Base-by-base conservation (phyloP, 306 rosid species). In the Lablab purpureus region DNA sequence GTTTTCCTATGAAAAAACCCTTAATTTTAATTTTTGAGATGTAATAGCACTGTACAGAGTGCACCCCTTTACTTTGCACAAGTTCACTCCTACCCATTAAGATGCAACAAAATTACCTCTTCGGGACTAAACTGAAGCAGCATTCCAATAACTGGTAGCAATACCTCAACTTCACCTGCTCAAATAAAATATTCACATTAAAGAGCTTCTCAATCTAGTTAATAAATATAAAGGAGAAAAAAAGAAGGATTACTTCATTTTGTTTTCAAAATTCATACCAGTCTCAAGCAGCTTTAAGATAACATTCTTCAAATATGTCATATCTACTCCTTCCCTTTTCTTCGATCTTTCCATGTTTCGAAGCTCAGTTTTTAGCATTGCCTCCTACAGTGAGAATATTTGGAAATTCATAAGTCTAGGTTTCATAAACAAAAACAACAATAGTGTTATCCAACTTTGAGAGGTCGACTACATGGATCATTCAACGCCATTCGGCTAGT, bases 81-180 rank as follows among this genome's bases (percentile, higher is more conserved):
- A 47, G 46, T 27, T 76, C 56, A 76, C 71, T 18, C 72, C 43
- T 15, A 43, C 50, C 25, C 75, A 49, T 41, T 34, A 34, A 21
- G 32, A 78, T 63, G 70, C 40, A 37, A 59, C 68, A 78, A 67
- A 67, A 73, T 84, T 73, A 95, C 99, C 99, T 95, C 99, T 27
- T 95, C 96, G 14, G 97, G 98, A 86, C 99, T 95, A 81, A 95
- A 95, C 83, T 95, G 99, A 83, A 95, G 99, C 51, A 95, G 97
- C 99, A 95, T 95, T 63, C 88, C 99, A 63, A 96, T 71, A 64
- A 96, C 99, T 40, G 99, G 99, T 64, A 96, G 89, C 60, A 96
- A 85, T 56, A 91, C 98, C 84, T 93, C 99, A 74, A 90, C 99
- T 87, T 96, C 99, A 80, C 99, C 99, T 96, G 62, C 70, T 75